Evolutionary conservation across 352 stramenopile species (phyloP).

Genomic region (Phytopythium kandeliae): DNA sequence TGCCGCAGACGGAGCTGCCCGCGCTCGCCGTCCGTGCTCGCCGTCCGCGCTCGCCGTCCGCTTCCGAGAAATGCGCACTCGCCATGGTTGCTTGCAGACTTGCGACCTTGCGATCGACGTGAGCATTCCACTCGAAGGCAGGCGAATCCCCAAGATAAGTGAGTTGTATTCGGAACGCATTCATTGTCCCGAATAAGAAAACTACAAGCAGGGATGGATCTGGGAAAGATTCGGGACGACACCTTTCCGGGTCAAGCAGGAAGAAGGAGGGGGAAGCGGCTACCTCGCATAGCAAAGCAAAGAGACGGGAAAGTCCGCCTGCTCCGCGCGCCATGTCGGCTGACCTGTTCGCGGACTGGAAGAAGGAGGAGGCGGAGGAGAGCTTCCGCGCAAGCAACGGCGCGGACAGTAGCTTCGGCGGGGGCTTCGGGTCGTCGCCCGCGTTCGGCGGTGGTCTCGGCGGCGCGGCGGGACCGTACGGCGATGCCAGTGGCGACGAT

Average conservation of each 20-base stretch:
- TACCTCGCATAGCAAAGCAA: neutral
- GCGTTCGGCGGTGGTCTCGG: constrained; percentile 17
- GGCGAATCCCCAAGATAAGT: neutral
- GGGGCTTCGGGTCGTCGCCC: constrained; percentile 34
- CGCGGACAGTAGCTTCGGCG: constrained; percentile 12
- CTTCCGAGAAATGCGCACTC: constrained; percentile 4
- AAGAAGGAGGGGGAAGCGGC: constrained; percentile 1
- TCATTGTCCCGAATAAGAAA: neutral
- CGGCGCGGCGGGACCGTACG: constrained; percentile 15
- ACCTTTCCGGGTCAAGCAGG: neutral
- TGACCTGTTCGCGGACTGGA: constrained; percentile 87
- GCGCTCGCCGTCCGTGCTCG: constrained; percentile 1
- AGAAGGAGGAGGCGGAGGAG: constrained; percentile 66
- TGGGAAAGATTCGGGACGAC: constrained; percentile 1
- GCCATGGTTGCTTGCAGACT: neutral
- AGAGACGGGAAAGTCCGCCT: constrained; percentile 2
- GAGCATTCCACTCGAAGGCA: no score
- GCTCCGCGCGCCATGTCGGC: constrained; percentile 51
- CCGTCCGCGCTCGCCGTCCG: neutral
- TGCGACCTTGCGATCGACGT: no score
- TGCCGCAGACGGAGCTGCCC: no score
- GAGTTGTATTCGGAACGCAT: neutral
- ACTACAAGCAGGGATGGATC: neutral
- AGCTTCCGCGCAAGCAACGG: constrained; percentile 13
- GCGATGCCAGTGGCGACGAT: constrained; percentile 48